A percentile compares a stretch with the other conserved stretches of the same genome.
Evolutionary conservation across 2,329 filamentous ascomycete species (phyloP).

Genomic region (Gremmenia infestans): DNA sequence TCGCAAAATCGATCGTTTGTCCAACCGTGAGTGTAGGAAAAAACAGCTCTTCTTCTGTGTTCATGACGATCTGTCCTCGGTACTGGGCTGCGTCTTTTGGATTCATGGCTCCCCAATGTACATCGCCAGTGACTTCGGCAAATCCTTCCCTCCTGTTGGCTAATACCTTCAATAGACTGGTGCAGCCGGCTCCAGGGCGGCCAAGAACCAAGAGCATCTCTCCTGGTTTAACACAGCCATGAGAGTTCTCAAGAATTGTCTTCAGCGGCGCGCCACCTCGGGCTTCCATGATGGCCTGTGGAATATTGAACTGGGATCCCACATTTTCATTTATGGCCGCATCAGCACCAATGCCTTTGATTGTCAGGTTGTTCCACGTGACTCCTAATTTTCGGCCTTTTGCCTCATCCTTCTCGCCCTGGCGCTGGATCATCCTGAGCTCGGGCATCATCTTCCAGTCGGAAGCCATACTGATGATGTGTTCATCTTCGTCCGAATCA

Average conservation of each 20-base stretch:
- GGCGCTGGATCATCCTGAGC: slow-evolving; percentile 17
- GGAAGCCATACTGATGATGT: slow-evolving; percentile 16
- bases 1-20: slow-evolving; percentile 50
- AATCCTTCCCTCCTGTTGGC: slow-evolving; percentile 60
- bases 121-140: slow-evolving; percentile 51
- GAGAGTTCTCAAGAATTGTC: slow-evolving; percentile 59
- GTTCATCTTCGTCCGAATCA: slow-evolving; percentile 16
- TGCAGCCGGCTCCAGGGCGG: slow-evolving; percentile 64
- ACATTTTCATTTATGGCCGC: slow-evolving; percentile 28
- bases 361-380: slow-evolving; percentile 28
- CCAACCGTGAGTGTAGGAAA: slow-evolving; percentile 47
- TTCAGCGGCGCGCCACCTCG: slow-evolving; percentile 57
- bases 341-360: slow-evolving; percentile 29
- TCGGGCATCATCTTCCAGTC: slow-evolving; percentile 30
- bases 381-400: slow-evolving; percentile 32
- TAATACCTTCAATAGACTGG: slow-evolving; percentile 64
- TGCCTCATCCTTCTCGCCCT: slow-evolving; percentile 22
- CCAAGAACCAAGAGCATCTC: slow-evolving; percentile 69
- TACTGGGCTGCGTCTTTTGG: slow-evolving; percentile 41
- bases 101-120: slow-evolving; percentile 48
- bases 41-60: slow-evolving; percentile 48
- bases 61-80: slow-evolving; percentile 53
- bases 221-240: slow-evolving; percentile 66
- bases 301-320: slow-evolving; percentile 24
- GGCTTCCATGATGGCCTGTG: slow-evolving; percentile 34